Evolutionary conservation across 116 monocot genomes (phyloP).

Genomic region (Papilionanthe hybrid): DNA sequence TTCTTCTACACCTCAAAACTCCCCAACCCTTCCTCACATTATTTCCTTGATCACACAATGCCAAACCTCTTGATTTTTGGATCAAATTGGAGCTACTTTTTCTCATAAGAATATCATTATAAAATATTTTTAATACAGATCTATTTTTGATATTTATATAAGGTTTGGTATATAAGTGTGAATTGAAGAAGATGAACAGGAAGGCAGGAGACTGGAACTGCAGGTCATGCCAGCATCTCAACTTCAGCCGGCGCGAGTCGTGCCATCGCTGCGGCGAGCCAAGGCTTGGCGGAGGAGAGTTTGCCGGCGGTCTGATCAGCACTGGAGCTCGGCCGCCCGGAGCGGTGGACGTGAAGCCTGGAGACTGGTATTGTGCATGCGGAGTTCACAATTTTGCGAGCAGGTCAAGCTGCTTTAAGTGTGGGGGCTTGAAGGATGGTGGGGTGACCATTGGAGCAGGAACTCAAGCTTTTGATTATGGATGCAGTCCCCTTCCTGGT

Average conservation of each 20-base stretch:
- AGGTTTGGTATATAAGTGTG: background rate
- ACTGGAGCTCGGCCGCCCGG: constrained; percentile 19
- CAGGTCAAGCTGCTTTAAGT: constrained; percentile 87
- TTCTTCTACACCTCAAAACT: background rate
- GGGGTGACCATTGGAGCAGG: constrained; percentile 13
- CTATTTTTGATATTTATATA: background rate
- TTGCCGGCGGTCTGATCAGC: constrained; percentile 24
- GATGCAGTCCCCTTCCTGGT: constrained; percentile 26
- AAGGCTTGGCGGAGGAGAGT: constrained; percentile 15
- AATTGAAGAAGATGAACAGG: constrained; percentile 39
- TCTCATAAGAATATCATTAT: background rate
- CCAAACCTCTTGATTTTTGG: background rate
- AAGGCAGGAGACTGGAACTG: constrained; percentile 77
- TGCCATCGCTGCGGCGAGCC: constrained; percentile 57
- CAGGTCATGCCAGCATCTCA: constrained; percentile 73
- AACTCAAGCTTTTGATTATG: constrained; percentile 10
- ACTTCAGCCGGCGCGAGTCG: constrained; percentile 62
- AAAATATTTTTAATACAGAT: background rate
- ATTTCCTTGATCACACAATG: background rate
- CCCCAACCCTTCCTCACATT: background rate
- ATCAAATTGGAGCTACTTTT: background rate
- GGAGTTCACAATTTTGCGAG: constrained; percentile 91
- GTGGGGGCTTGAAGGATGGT: constrained; percentile 71
- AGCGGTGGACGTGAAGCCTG: constrained; percentile 68
- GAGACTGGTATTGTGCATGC: constrained; percentile 93